These are phyloP conservation scores for Scleroderma citrinum DNA, from an alignment of 768 basidiomycete species.

Conservation along the genomic window DNA sequence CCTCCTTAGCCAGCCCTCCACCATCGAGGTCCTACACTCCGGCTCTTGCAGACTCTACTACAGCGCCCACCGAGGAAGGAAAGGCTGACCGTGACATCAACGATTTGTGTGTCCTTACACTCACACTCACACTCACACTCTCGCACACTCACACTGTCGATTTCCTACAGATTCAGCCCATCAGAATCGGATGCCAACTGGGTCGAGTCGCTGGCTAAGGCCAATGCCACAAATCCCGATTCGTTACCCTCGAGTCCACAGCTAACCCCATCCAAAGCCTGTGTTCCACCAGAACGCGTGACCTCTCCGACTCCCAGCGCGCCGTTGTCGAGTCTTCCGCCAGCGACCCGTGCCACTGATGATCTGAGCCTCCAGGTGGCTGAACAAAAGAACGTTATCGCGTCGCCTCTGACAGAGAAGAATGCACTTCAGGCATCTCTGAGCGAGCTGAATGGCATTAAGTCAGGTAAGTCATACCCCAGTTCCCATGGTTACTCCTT, in stretches of 20 bases:
- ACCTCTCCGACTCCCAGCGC: slow-evolving; percentile 9
- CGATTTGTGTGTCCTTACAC: slow-evolving; percentile 52
- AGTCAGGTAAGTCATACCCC: slow-evolving; percentile 21
- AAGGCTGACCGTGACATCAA: slow-evolving; percentile 43
- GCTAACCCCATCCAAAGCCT: slow-evolving; percentile 11
- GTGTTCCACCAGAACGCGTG: slow-evolving; percentile 10
- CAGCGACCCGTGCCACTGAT: slow-evolving; percentile 5
- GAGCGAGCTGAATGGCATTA: slow-evolving; percentile 23
- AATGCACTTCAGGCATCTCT: slow-evolving; percentile 22
- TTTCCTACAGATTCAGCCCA: slow-evolving; percentile 32
- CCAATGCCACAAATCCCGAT: slow-evolving; percentile 26
- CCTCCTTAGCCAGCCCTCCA: slow-evolving; percentile 37
- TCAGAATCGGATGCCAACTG: slow-evolving; percentile 45
- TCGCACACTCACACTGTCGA: background rate
- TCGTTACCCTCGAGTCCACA: slow-evolving; percentile 30
- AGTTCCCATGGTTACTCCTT: background rate
- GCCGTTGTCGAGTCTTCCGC: background rate
- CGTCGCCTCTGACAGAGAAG: slow-evolving; percentile 23
- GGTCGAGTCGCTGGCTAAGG: slow-evolving; percentile 54
- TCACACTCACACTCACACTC: slow-evolving; percentile 7
- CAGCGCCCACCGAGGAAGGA: slow-evolving; percentile 30
- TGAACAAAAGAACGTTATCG: slow-evolving; percentile 13
- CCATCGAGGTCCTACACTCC: slow-evolving; percentile 49
- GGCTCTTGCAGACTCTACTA: slow-evolving; percentile 35
- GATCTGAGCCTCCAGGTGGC: slow-evolving; percentile 12